Conservation (phyloP, 1,284 basidiomycete species). For the Caloboletus firmus region DNA sequence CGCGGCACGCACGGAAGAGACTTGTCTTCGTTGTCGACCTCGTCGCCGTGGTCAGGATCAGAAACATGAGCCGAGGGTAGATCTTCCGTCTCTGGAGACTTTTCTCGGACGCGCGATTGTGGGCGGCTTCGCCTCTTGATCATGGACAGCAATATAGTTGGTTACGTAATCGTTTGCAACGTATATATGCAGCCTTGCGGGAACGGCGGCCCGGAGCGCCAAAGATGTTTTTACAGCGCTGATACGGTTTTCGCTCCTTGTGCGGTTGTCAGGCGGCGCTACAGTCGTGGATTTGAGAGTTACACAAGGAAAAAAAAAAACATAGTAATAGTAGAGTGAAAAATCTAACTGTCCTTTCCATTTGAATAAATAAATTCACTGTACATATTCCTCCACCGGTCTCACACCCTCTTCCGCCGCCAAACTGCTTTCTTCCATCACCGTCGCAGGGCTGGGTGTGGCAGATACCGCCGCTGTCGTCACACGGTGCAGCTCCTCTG, state of each 20-base stretch:
- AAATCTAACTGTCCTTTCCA: constrained; percentile 10
- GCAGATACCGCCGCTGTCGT: constrained; percentile 13
- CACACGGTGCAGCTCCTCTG: constrained; percentile 25
- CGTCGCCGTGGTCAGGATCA: constrained; percentile 6
- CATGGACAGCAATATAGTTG: constrained; percentile 30
- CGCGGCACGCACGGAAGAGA: constrained; percentile 29
- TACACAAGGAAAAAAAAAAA: neutral
- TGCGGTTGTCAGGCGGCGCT: too few species aligned
- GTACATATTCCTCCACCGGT: constrained; percentile 18
- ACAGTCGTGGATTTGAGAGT: too few species aligned
- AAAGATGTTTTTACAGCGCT: too few species aligned
- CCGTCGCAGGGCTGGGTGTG: neutral
- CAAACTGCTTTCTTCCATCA: neutral
- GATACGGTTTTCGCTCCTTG: too few species aligned
- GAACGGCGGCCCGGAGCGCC: too few species aligned
- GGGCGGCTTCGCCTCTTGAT: constrained; percentile 53
- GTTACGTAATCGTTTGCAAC: constrained; percentile 9
- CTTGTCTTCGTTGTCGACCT: constrained; percentile 23
- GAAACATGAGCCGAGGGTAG: constrained; percentile 14
- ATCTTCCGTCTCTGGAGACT: constrained; percentile 34
- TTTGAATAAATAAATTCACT: constrained; percentile 10
- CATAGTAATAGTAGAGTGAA: constrained; percentile 1
- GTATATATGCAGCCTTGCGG: too few species aligned
- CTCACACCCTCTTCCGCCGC: neutral
- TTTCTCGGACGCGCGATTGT: constrained; percentile 38